These are phyloP conservation scores for Priceomyces carsonii DNA, from an alignment of 805 yeast species.

Conservation along the genomic window DNA sequence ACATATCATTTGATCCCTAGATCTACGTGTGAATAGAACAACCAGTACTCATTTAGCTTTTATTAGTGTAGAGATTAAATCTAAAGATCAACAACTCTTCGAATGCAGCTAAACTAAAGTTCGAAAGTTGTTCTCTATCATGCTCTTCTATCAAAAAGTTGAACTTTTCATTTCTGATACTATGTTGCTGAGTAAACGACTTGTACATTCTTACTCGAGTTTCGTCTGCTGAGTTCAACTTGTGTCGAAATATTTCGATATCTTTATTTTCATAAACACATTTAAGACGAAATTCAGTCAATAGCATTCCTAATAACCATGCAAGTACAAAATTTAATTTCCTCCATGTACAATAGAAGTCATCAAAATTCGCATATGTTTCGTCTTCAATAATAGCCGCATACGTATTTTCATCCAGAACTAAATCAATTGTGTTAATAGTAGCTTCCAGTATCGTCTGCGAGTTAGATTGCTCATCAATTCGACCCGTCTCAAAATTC, in stretches of 20 bases:
- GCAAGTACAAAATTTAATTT: slow-evolving; percentile 21
- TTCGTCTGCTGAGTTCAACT: slow-evolving; percentile 1
- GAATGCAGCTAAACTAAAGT: background rate
- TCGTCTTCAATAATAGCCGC: slow-evolving; percentile 20
- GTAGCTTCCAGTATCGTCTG: background rate
- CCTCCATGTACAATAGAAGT: slow-evolving; percentile 25
- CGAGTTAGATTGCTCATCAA: background rate
- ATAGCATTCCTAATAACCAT: slow-evolving; percentile 19
- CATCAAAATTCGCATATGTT: slow-evolving; percentile 15
- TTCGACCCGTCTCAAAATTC: background rate
- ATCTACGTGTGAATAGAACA: too few species aligned
- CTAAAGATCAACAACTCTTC: background rate
- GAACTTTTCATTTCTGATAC: slow-evolving; percentile 1
- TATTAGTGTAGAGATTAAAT: background rate
- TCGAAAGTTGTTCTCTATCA: too few species aligned
- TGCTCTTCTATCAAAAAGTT: slow-evolving; percentile 1
- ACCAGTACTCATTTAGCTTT: too few species aligned
- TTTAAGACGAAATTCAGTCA: slow-evolving; percentile 1
- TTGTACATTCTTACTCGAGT: background rate
- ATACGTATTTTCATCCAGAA: slow-evolving; percentile 12
- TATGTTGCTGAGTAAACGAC: slow-evolving; percentile 4
- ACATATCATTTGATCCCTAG: slow-evolving; percentile 61
- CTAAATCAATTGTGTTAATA: background rate
- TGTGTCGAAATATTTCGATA: background rate
- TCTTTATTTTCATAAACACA: background rate